Percentiles rank a stretch among this genome's conserved stretches.
Conservation (phyloP, 257 asterid species). For the Solanum virginianum region DNA sequence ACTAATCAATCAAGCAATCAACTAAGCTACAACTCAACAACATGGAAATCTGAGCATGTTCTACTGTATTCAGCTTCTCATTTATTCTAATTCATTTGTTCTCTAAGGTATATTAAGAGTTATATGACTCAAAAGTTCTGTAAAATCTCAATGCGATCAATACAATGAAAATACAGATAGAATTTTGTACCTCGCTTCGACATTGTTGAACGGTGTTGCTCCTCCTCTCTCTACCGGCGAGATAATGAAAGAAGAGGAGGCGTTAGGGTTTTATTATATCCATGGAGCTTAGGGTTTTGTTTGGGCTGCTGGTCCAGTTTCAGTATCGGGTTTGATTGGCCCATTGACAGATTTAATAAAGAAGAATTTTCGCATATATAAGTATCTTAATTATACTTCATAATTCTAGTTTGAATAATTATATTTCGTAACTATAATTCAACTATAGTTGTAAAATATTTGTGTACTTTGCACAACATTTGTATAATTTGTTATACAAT, state of each 20-base stretch:
- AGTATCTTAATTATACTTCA: too few species aligned
- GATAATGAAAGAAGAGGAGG: neutral
- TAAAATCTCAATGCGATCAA: neutral
- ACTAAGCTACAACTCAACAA: too few species aligned
- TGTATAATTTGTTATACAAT: too few species aligned
- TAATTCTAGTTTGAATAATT: too few species aligned
- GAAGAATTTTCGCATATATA: too few species aligned
- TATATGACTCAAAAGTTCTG: neutral
- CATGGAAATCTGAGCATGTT: neutral
- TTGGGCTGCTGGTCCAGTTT: neutral
- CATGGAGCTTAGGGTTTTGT: neutral
- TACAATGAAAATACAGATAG: neutral
- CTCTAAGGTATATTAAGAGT: neutral
- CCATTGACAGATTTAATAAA: neutral
- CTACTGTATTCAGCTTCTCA: neutral
- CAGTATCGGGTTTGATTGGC: neutral
- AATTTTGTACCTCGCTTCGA: constrained; percentile 47
- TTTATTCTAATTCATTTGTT: neutral
- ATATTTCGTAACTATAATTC: too few species aligned
- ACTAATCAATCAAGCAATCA: neutral
- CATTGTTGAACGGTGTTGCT: constrained; percentile 19
- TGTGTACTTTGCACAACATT: too few species aligned
- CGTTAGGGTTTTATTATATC: neutral
- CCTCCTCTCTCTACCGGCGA: neutral
- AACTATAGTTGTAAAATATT: too few species aligned